phyloP scores from a whole-genome alignment of 2,329 filamentous ascomycete genomes.

The Sarocladiaceae sp. region DNA sequence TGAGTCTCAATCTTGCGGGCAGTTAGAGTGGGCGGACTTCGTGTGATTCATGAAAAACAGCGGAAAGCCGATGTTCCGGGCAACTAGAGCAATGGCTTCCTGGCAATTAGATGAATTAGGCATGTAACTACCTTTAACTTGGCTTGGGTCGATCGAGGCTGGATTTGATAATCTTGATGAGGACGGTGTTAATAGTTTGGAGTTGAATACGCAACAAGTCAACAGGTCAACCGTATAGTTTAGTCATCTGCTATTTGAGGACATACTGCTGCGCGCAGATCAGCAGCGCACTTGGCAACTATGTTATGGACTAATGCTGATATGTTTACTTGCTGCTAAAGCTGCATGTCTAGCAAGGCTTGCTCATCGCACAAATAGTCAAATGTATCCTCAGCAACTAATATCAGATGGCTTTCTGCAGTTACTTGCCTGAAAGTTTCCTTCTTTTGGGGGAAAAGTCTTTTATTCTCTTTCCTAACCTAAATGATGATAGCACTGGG shows the following conservation, averaged over 20 bases:
- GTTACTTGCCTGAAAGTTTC: background rate
- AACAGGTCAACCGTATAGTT: background rate
- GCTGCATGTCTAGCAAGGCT: background rate
- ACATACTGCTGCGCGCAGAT: background rate
- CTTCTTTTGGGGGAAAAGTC: background rate
- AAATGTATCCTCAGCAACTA: background rate
- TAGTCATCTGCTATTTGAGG: background rate
- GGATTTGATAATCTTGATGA: too few species aligned
- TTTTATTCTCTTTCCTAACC: background rate
- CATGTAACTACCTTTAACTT: too few species aligned
- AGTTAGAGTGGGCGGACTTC: too few species aligned
- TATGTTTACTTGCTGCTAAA: background rate
- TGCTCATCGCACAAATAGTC: background rate
- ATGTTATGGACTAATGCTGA: background rate
- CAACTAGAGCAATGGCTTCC: too few species aligned
- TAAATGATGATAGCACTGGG: background rate
- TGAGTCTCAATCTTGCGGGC: background rate
- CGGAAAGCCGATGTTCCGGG: too few species aligned
- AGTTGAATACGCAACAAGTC: background rate
- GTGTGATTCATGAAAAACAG: too few species aligned
- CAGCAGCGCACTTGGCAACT: constrained; percentile 1
- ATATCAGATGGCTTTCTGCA: background rate
- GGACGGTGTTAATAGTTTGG: too few species aligned
- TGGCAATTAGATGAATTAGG: too few species aligned
- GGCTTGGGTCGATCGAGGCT: too few species aligned